Percentiles rank a stretch among this genome's conserved stretches.
phyloP scores from a whole-genome alignment of 2,329 filamentous ascomycete species.

The Penicillium olsonii region DNA sequence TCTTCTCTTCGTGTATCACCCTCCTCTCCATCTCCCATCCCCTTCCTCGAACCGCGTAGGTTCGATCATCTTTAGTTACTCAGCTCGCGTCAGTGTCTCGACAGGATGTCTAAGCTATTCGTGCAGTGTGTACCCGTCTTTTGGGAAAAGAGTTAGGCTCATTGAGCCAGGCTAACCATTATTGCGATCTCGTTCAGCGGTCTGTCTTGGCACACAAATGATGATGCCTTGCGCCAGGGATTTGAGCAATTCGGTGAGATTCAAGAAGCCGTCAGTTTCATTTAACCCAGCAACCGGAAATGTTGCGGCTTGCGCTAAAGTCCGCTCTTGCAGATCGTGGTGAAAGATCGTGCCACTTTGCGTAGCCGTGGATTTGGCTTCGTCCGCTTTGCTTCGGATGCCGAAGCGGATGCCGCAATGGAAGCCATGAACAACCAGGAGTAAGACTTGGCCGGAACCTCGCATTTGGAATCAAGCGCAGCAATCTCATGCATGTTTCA shows the following conservation, averaged over 20 bases:
- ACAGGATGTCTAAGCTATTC: slow-evolving; percentile 85
- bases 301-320: slow-evolving; percentile 14
- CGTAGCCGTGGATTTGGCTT: slow-evolving; percentile 98
- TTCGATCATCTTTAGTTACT: slow-evolving; percentile 1
- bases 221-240: slow-evolving; percentile 79
- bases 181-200: slow-evolving; percentile 58
- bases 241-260: slow-evolving; percentile 90
- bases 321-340: slow-evolving; percentile 70
- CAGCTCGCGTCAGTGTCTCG: background rate
- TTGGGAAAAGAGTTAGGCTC: background rate
- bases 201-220: slow-evolving; percentile 98
- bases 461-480: slow-evolving; percentile 16
- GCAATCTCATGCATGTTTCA: slow-evolving; percentile 40
- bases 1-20: background rate
- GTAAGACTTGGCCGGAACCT: slow-evolving; percentile 56
- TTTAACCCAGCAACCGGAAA: background rate
- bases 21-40: background rate
- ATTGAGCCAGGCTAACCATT: background rate
- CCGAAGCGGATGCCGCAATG: slow-evolving; percentile 46
- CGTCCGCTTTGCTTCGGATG: slow-evolving; percentile 70
- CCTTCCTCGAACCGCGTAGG: slow-evolving; percentile 2
- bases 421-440: slow-evolving; percentile 58
- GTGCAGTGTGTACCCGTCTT: slow-evolving; percentile 69
- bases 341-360: slow-evolving; percentile 95
- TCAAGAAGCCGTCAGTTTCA: slow-evolving; percentile 84